Evolutionary conservation across 441 rosid species (phyloP), one percentile per base, ranked within the genome.

Genomic region (Bocquillonia castaneifolia): DNA sequence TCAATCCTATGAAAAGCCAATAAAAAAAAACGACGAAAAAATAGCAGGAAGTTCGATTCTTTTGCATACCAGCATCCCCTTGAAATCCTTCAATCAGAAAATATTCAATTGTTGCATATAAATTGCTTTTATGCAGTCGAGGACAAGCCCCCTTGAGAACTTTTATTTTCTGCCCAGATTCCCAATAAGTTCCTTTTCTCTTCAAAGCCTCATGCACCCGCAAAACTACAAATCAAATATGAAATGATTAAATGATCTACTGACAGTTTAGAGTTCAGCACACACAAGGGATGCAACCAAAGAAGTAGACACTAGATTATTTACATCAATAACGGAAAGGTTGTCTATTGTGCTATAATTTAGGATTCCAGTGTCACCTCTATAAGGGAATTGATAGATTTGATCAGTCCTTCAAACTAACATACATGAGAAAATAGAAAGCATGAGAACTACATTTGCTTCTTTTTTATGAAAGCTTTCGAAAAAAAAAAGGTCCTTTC

Each of bases 91-190:
- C 92, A 53, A 87, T 78, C 59, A 87, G 40, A 76, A 91, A 84
- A 73, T 84, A 78, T 70, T 91, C 96, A 51, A 91, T 22, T 22
- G 87, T 89, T 4, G 89, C 93, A 58, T 81, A 87, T 22, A 86
- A 47, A 72, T 85, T 81, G 34, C 63, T 78, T 32, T 82, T 85
- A 68, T 83, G 71, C 61, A 73, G 56, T 23, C 85, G 81, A 1
- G 84, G 65, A 67, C 75, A 86, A 58, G 96, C 90, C 62, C 96
- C 96, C 81, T 66, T 89, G 40, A 82, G 68, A 76, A 91, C 66
- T 80, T 80, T 87, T 68, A 91, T 79, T 53, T 64, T 83, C 70
- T 89, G 86, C 45, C 86, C 89, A 66, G 71, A 57, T 76, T 69
- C 79, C 97, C 96, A 91, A 1, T 71, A 68, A 55, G 7, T 29